Evolutionary conservation across 148 eudicot species (phyloP).

Genomic region (Polygonum maritimum): DNA sequence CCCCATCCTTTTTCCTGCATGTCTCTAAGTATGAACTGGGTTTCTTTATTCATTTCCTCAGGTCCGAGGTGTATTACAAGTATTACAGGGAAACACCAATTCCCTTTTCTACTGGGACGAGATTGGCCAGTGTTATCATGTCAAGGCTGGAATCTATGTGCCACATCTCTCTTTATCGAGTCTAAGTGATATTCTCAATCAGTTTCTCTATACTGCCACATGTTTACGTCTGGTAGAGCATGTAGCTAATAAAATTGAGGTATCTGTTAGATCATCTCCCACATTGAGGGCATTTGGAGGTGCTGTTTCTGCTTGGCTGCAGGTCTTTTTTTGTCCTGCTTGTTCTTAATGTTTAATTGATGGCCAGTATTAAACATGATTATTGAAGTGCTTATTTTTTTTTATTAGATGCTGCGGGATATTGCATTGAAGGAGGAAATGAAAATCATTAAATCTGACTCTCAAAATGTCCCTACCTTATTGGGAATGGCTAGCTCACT

Average conservation of each 20-base stretch:
- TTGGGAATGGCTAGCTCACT: conserved; percentile 79
- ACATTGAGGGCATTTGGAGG: conserved; percentile 65
- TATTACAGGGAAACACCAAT: conserved; percentile 74
- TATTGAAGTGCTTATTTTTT: conserved; percentile 16
- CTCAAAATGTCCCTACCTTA: conserved; percentile 48
- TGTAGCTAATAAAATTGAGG: conserved; percentile 34
- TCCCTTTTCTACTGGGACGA: conserved; percentile 59
- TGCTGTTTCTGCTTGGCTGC: conserved; percentile 58
- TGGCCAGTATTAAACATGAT: neutral
- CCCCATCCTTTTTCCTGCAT: neutral
- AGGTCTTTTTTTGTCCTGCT: conserved; percentile 30
- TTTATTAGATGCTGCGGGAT: conserved; percentile 59
- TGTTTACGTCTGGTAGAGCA: conserved; percentile 58
- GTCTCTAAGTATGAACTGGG: conserved; percentile 2
- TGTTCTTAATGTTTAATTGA: neutral
- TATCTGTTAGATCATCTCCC: conserved; percentile 31
- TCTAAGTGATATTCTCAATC: conserved; percentile 55
- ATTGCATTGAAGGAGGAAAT: conserved; percentile 81
- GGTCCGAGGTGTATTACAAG: conserved; percentile 74
- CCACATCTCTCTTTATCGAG: conserved; percentile 64
- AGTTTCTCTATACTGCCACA: conserved; percentile 62
- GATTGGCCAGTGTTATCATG: conserved; percentile 32
- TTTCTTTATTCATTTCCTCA: conserved; percentile 12
- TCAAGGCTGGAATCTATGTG: conserved; percentile 51
- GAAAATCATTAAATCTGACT: conserved; percentile 30